Conservation (phyloP, 352 stramenopile genomes). For the Pythium scleroteichum region DNA sequence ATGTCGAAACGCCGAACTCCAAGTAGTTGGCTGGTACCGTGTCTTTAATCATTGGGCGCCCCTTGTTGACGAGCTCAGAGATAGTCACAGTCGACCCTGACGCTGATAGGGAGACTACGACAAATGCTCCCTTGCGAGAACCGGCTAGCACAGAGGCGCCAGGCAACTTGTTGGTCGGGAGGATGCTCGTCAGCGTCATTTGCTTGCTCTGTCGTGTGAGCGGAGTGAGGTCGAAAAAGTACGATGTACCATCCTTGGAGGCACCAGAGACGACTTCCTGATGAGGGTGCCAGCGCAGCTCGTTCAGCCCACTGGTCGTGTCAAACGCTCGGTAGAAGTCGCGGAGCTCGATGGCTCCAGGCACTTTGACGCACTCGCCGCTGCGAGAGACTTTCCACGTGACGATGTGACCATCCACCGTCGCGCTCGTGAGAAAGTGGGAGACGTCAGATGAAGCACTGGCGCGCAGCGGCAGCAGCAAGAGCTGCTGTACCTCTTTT, state of each 20-base stretch:
- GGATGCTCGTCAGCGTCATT: conserved; percentile 37
- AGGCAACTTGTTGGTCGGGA: conserved; percentile 56
- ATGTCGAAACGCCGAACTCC: conserved; percentile 48
- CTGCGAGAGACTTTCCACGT: conserved; percentile 66
- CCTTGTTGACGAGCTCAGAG: conserved; percentile 64
- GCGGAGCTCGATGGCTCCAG: conserved; percentile 46
- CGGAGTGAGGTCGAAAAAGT: conserved; percentile 63
- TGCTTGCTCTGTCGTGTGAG: conserved; percentile 54
- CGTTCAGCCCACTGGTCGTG: conserved; percentile 49
- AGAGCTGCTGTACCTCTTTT: conserved; percentile 68
- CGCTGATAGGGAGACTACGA: conserved; percentile 45
- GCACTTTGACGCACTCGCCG: conserved; percentile 31
- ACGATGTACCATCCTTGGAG: conserved; percentile 65
- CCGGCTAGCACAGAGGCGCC: conserved; percentile 43
- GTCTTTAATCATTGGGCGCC: conserved; percentile 45
- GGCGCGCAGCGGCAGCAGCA: conserved; percentile 47
- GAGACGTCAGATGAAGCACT: conserved; percentile 12
- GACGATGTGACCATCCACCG: conserved; percentile 59
- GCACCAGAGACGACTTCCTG: conserved; percentile 58
- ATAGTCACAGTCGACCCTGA: conserved; percentile 43
- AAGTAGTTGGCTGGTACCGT: conserved; percentile 56
- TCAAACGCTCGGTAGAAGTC: conserved; percentile 64
- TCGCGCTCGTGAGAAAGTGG: conserved; percentile 54
- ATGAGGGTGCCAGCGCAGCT: conserved; percentile 63
- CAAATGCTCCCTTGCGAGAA: conserved; percentile 44